Base-by-base conservation (phyloP, 2,329 filamentous ascomycete genomes). In the Exophiala mesophila region DNA sequence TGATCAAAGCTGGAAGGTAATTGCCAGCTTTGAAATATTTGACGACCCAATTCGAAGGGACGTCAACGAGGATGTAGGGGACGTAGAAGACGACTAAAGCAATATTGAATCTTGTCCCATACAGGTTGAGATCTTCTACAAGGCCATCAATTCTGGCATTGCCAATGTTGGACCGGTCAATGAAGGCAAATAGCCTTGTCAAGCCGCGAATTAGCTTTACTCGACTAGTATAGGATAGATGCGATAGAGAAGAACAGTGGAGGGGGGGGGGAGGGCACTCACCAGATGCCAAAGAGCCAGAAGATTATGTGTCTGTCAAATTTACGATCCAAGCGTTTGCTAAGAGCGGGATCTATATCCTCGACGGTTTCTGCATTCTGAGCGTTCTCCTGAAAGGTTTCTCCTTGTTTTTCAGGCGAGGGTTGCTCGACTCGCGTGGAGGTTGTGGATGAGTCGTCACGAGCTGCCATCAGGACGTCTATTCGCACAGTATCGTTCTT, bases 101-200 rank as follows among this genome's bases (percentile, higher is more conserved):
- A 5, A 40, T 17, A 17, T 45, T 45, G 36, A 32, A 45, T 21
- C 35, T 13, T 10, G 16, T 29, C 12, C 36, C 29, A 9, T 24
- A 13, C 5, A 45, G 24, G 3, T 40, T 39, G 15, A 82, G 59
- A 54, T 80, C 76, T 1, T 64, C 50, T 51, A 82, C 75, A n/a
- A 85, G 67, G 1, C 76, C 75, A 41, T 81, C 71, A 6, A 84
- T 77, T 45, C 78, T 77, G 15, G 81, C 82, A 54, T 85, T 85
- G 23, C 82, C 82, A 24, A 85, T 78, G 57, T 85, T 85, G 10
- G 81, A 83, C 32, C 82, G 72, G 59, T 85, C 82, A 41, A 77
- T 67, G 50, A 76, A 76, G 1, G 78, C 82, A 62, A 77, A 83
- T 26, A 26, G 12, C 23, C 23, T 26, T 6, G 23, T 26, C n/a